These are phyloP conservation scores for Coniochaeta sp. DNA, from an alignment of 2,329 filamentous ascomycete species.

Conservation along the genomic window DNA sequence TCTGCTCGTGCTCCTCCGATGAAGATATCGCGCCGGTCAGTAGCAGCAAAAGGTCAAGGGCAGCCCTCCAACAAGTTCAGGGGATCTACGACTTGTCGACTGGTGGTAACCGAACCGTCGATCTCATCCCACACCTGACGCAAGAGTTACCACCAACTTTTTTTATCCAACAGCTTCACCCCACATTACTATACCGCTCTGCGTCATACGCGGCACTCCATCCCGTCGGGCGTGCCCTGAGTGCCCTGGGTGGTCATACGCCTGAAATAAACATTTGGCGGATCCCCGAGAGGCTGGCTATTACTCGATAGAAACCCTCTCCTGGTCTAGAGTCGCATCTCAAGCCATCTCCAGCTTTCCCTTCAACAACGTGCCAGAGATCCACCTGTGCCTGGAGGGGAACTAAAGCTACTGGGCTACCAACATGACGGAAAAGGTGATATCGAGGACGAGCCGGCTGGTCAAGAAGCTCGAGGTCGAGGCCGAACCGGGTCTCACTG, in stretches of 20 bases:
- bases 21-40: too few species aligned
- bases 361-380: too few species aligned
- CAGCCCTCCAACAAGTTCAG: too few species aligned
- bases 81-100: neutral
- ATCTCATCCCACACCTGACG: neutral
- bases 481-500: conserved; percentile 68
- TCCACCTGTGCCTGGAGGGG: neutral
- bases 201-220: neutral
- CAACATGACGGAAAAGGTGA: conserved; percentile 23
- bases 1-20: too few species aligned
- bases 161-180: neutral
- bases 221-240: too few species aligned
- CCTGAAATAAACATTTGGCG: neutral
- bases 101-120: neutral
- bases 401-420: neutral
- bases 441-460: conserved; percentile 32
- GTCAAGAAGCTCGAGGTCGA: conserved; percentile 62
- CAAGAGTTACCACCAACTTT: neutral
- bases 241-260: neutral
- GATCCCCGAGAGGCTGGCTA: neutral
- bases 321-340: too few species aligned
- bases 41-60: too few species aligned
- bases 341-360: neutral
- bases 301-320: neutral
- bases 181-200: neutral